A percentile compares a stretch with the other conserved stretches of the same genome.
Conservation (phyloP, 192 early-diverging fungal genomes). For the Coemansia sp. region DNA sequence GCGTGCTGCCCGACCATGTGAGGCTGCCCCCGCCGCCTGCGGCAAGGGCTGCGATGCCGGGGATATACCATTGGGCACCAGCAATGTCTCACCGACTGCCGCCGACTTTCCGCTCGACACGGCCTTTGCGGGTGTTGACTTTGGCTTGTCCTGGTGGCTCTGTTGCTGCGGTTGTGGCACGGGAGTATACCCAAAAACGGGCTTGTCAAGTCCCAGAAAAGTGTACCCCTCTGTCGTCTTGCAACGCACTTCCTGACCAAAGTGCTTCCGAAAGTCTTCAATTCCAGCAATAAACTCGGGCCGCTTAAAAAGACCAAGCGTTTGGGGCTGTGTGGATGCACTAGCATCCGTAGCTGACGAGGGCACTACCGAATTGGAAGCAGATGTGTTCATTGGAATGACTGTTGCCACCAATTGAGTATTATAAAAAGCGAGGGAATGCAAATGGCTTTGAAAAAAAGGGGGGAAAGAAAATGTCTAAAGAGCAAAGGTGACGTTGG, state of each 20-base stretch:
- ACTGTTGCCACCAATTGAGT: background rate
- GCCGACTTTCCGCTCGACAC: background rate
- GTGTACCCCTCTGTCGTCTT: constrained; percentile 49
- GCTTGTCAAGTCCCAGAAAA: constrained; percentile 41
- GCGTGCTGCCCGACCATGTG: background rate
- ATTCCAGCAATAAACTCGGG: constrained; percentile 43
- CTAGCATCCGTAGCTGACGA: constrained; percentile 14
- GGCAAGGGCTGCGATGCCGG: background rate
- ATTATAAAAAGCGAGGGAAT: background rate
- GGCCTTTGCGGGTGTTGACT: background rate
- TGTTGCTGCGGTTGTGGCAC: background rate
- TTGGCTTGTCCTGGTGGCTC: constrained; percentile 6
- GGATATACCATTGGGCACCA: background rate
- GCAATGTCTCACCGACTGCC: background rate
- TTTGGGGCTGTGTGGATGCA: background rate
- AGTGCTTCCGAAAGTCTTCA: constrained; percentile 46
- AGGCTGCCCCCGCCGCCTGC: background rate
- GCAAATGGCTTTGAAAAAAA: constrained; percentile 1
- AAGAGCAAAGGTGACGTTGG: background rate
- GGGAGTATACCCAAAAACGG: constrained; percentile 2
- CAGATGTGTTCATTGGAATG: constrained; percentile 12
- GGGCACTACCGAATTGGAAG: constrained; percentile 11
- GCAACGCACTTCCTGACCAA: constrained; percentile 37
- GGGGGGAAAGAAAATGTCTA: background rate
- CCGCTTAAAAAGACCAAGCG: constrained; percentile 28